Conservation (phyloP, 2,329 filamentous ascomycete species). For the Trichoderma pleuroti region DNA sequence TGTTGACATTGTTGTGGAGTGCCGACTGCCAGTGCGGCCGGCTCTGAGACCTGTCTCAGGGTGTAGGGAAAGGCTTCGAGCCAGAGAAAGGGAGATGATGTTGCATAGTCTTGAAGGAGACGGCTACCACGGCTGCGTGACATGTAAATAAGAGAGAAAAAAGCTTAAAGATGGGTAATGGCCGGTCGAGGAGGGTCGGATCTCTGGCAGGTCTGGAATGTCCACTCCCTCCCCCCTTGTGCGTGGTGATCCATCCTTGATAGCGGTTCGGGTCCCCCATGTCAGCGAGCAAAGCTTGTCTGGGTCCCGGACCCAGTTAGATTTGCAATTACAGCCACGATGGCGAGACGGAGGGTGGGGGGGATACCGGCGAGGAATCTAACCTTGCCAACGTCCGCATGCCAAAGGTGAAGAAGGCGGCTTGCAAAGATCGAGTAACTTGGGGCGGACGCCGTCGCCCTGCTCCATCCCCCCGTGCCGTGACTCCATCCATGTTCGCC, state of each 20-base stretch:
- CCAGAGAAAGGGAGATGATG: constrained; percentile 11
- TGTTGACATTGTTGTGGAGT: constrained; percentile 22
- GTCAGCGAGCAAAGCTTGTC: constrained; percentile 18
- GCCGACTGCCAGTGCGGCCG: background rate
- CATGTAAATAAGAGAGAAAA: constrained; percentile 9
- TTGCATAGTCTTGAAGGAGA: constrained; percentile 10
- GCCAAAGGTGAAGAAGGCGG: constrained; percentile 2
- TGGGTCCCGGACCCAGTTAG: constrained; percentile 16
- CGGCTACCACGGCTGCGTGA: constrained; percentile 1
- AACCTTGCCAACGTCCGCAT: constrained; percentile 11
- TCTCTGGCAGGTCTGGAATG: constrained; percentile 3
- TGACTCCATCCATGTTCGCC: background rate
- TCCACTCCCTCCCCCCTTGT: background rate
- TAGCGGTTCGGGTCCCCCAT: constrained; percentile 11
- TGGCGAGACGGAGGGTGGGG: constrained; percentile 17
- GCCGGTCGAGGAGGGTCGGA: background rate
- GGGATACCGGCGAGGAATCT: constrained; percentile 16
- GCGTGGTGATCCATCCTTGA: constrained; percentile 17
- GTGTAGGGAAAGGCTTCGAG: constrained; percentile 5
- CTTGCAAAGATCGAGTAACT: constrained; percentile 11
- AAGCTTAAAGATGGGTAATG: constrained; percentile 9
- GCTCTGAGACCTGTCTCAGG: constrained; percentile 27
- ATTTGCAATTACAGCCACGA: constrained; percentile 20
- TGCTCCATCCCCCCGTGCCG: background rate
- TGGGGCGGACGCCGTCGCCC: background rate